Evolutionary conservation across 305 asterid genomes (phyloP).

Genomic region (Fraxinus platypoda): DNA sequence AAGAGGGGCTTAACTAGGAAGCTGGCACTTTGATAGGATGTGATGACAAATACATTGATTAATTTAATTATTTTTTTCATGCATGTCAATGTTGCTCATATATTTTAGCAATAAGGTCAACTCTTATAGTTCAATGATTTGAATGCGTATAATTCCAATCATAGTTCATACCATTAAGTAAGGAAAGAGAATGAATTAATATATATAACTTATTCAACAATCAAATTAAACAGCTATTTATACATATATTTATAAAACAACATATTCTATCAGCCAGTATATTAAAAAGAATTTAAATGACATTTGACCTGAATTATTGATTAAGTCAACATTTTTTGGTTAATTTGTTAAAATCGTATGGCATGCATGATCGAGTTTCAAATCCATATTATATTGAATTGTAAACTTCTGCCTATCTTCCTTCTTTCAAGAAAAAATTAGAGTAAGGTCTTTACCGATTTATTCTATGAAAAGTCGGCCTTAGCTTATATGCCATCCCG

Average conservation of each 20-base stretch:
- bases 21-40: neutral
- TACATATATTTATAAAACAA: conserved; percentile 13
- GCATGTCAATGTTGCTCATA: neutral
- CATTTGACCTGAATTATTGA: conserved; percentile 17
- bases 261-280: conserved; percentile 17
- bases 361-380: conserved; percentile 30
- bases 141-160: conserved; percentile 30
- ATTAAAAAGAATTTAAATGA: conserved; percentile 5
- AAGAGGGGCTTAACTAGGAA: neutral
- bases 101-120: conserved; percentile 26
- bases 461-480: no score
- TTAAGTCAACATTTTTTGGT: conserved; percentile 33
- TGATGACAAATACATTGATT: neutral
- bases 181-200: conserved; percentile 21
- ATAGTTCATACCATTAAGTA: conserved; percentile 27
- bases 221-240: conserved; percentile 26
- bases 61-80: neutral
- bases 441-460: no score
- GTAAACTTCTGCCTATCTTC: no score
- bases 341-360: conserved; percentile 1
- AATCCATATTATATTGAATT: neutral
- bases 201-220: neutral
- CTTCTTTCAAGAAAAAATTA: no score
- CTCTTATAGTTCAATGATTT: conserved; percentile 20
- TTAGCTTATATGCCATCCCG: no score